Evolutionary conservation across 441 rosid genomes (phyloP).

Genomic region (Euphorbia celastroides): DNA sequence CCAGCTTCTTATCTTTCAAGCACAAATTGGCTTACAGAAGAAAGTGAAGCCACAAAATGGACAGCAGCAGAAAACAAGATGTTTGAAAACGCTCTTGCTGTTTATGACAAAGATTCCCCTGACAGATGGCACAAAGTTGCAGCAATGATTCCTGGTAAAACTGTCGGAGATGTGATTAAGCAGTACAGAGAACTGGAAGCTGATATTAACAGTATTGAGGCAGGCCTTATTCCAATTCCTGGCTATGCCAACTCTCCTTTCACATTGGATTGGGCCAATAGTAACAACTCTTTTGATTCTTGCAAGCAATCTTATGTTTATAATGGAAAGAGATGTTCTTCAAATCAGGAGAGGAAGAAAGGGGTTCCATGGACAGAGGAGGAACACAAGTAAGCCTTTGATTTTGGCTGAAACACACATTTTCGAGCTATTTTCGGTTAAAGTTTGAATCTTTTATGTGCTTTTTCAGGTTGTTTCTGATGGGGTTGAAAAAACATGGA

Average conservation of each 20-base stretch:
- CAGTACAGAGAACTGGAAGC: conserved; percentile 81
- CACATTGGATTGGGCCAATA: conserved; percentile 47
- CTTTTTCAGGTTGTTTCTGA: conserved; percentile 63
- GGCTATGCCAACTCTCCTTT: conserved; percentile 56
- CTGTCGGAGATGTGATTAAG: conserved; percentile 76
- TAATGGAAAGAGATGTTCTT: conserved; percentile 51
- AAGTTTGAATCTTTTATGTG: conserved; percentile 7
- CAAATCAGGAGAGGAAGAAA: conserved; percentile 93
- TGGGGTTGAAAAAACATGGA: conserved; percentile 89
- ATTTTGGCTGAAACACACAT: background rate
- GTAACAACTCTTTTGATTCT: conserved; percentile 44
- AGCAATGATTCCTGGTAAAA: conserved; percentile 86
- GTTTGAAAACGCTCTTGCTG: conserved; percentile 89
- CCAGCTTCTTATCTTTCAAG: conserved; percentile 50
- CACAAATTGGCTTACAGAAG: conserved; percentile 65
- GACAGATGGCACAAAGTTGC: conserved; percentile 89
- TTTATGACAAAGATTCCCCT: conserved; percentile 73
- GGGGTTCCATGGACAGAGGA: conserved; percentile 99
- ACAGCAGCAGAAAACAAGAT: conserved; percentile 82
- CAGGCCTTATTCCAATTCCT: conserved; percentile 80
- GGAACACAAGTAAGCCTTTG: conserved; percentile 67
- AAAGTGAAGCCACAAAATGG: conserved; percentile 63
- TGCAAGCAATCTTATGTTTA: conserved; percentile 45
- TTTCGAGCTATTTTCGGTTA: background rate
- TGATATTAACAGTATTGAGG: conserved; percentile 88